Percentiles rank a stretch among this genome's conserved stretches.
Evolutionary conservation across 371 early-diverging fungal species (phyloP).

Genomic region (Actinomucor elegans): DNA sequence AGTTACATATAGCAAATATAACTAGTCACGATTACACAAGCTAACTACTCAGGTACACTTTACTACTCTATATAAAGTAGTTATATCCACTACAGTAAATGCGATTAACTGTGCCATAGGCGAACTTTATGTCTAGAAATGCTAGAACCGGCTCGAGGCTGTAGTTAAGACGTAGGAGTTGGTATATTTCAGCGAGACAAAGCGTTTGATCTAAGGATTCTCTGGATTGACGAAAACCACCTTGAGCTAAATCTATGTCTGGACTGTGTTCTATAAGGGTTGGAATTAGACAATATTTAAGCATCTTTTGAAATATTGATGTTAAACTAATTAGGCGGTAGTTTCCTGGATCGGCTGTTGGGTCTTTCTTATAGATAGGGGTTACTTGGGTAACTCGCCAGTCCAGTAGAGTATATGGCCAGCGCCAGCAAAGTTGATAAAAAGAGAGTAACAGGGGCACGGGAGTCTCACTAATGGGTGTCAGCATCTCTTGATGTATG

Average conservation of each 20-base stretch:
- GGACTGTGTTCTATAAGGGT: too few relatives aligned
- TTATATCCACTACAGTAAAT: too few relatives aligned
- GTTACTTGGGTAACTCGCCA: slow-evolving; percentile 29
- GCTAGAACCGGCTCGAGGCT: slow-evolving; percentile 1
- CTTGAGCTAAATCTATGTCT: slow-evolving; percentile 22
- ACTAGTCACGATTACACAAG: too few relatives aligned
- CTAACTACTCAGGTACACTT: too few relatives aligned
- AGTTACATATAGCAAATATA: too few relatives aligned
- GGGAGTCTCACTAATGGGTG: not conserved
- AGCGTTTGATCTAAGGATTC: slow-evolving; percentile 29
- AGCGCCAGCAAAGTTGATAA: slow-evolving; percentile 17
- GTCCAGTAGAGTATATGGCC: slow-evolving; percentile 15
- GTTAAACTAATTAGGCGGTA: slow-evolving; percentile 10
- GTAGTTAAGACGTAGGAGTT: not conserved
- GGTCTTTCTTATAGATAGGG: slow-evolving; percentile 24
- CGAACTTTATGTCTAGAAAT: slow-evolving; percentile 20
- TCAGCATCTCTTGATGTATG: slow-evolving; percentile 21
- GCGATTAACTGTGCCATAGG: slow-evolving; percentile 18
- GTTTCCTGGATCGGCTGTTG: not conserved
- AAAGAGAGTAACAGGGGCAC: not conserved
- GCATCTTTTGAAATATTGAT: too few relatives aligned
- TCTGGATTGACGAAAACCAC: slow-evolving; percentile 25
- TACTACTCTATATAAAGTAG: too few relatives aligned
- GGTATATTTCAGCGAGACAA: slow-evolving; percentile 15
- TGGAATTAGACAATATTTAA: too few relatives aligned